Base-by-base conservation (phyloP, 495 filamentous ascomycete genomes). In the Filosporella fistucella region DNA sequence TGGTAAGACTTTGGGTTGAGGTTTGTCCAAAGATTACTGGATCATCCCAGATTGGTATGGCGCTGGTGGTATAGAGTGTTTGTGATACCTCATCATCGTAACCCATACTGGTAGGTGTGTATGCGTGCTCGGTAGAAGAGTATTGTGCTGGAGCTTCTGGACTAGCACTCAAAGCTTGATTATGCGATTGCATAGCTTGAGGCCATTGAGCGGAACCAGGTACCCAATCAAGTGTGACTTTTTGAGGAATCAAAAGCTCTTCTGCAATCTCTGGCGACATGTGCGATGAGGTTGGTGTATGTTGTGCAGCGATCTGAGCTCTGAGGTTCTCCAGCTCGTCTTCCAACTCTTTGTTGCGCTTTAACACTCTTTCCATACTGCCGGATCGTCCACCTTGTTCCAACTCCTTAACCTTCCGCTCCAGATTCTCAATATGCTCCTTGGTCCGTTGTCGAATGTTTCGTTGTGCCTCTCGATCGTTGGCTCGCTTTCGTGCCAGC, bases 401-500 rank as follows among this genome's bases (percentile, higher is more conserved):
- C n/a, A 60, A 75, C 32, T 88, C 84, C 20, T 76, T 77, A 24
- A 93, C 77, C 43, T 81, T 78, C 46, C 72, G 71, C 66, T 95
- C 86, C 18, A 95, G 71, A 23, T 67, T 74, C 42, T 90, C 86
- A 51, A 95, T 93, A 58, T 90, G 84, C 49, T 81, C 73, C 58
- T 91, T 93, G 11, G 86, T 95, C 46, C 89, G 75, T 57, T 88
- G 82, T 10, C 89, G 75, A 49, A 94, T 95, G 17, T 87, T 88
- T 33, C 87, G 80, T 63, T 95, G 89, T 16, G 89, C 89, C 66
- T 93, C 87, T 25, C 89, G 79, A 59, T 95, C 89, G 63, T 95
- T 95, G 56, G 87, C 88, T 45, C 89, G 77, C 65, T 95, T 95
- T 57, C 84, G 80, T 8, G 77, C 82, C 41, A 87, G 68, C 60